phyloP scores from a whole-genome alignment of 164 flowering plant species.

The Nymphaea colorata region DNA sequence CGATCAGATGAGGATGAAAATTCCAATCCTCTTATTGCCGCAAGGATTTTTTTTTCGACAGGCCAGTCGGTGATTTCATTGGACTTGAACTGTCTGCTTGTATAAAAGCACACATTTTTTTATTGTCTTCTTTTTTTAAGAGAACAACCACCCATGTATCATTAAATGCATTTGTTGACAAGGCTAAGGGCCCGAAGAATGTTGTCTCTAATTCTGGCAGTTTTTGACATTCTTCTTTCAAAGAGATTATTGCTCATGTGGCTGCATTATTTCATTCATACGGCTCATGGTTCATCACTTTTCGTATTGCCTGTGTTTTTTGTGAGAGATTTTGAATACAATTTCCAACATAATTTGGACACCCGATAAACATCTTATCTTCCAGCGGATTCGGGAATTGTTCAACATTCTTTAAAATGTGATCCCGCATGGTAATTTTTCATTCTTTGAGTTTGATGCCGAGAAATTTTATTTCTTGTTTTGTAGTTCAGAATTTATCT shows the following conservation, averaged over 20 bases:
- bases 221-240: too few relatives aligned
- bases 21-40: background rate
- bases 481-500: constrained; percentile 1
- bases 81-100: background rate
- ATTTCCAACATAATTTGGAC: background rate
- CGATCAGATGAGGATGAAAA: background rate
- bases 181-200: background rate
- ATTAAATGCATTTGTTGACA: background rate
- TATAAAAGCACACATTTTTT: background rate
- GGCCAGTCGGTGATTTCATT: constrained; percentile 1
- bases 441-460: background rate
- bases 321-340: background rate
- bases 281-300: background rate
- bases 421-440: background rate
- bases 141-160: background rate
- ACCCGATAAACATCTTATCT: background rate
- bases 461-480: background rate
- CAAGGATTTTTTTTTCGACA: background rate
- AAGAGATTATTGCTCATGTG: background rate
- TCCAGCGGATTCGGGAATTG: background rate
- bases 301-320: background rate
- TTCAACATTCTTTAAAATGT: background rate
- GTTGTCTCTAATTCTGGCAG: background rate
- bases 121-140: background rate
- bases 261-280: background rate